phyloP scores from a whole-genome alignment of 495 filamentous ascomycete species.

The Choiromyces venosus region DNA sequence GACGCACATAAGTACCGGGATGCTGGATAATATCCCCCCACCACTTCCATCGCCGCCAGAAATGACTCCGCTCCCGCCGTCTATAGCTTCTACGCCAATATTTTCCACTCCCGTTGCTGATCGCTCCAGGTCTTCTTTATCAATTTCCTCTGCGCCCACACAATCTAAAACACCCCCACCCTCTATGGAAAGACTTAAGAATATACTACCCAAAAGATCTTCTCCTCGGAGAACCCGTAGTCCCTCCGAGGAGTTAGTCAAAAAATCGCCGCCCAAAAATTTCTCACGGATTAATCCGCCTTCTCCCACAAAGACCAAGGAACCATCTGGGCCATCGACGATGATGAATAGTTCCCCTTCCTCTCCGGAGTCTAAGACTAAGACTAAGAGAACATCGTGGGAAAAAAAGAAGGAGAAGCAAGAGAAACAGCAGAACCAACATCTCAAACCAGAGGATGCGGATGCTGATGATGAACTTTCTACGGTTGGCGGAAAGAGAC shows the following conservation, averaged over 20 bases:
- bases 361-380: slow-evolving; percentile 31
- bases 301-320: slow-evolving; percentile 27
- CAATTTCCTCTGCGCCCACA: slow-evolving; percentile 23
- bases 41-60: slow-evolving; percentile 30
- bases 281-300: slow-evolving; percentile 18
- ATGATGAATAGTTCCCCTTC: slow-evolving; percentile 19
- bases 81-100: slow-evolving; percentile 31
- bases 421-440: slow-evolving; percentile 25
- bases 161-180: slow-evolving; percentile 18
- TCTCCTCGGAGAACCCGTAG: slow-evolving; percentile 27
- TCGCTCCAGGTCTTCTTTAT: slow-evolving; percentile 32
- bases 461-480: slow-evolving; percentile 43
- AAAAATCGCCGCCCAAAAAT: slow-evolving; percentile 25
- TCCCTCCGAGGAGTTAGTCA: slow-evolving; percentile 26
- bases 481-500: slow-evolving; percentile 33
- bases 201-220: slow-evolving; percentile 22
- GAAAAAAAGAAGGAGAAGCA: slow-evolving; percentile 41
- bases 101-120: slow-evolving; percentile 29
- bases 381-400: slow-evolving; percentile 36
- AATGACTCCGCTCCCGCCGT: slow-evolving; percentile 35
- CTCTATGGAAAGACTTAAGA: slow-evolving; percentile 27
- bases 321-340: slow-evolving; percentile 6
- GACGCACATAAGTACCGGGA: slow-evolving; percentile 38
- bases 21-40: slow-evolving; percentile 23
- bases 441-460: slow-evolving; percentile 34